phyloP scores from a whole-genome alignment of 768 basidiomycete genomes.

The Pleurotus citrinopileatus region DNA sequence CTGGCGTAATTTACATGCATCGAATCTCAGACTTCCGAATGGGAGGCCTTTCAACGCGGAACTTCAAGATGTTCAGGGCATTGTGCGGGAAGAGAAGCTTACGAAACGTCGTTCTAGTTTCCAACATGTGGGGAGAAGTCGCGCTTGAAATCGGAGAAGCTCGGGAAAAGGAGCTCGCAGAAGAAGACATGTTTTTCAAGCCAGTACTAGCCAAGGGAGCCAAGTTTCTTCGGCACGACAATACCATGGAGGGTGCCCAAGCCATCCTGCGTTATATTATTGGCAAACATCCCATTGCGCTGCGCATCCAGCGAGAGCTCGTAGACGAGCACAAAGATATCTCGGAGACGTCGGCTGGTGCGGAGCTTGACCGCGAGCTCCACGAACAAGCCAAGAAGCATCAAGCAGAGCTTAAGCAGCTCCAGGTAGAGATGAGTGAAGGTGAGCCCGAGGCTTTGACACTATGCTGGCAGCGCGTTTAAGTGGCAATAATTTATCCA shows the following conservation, averaged over 20 bases:
- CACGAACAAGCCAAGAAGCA: conserved; percentile 44
- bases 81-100: conserved; percentile 42
- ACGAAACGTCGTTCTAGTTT: conserved; percentile 42
- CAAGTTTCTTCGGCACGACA: conserved; percentile 30
- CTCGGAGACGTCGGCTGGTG: conserved; percentile 50
- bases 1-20: conserved; percentile 43
- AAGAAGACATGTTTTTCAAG: conserved; percentile 39
- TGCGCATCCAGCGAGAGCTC: conserved; percentile 56
- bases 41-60: conserved; percentile 36
- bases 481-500: no score
- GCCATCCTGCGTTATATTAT: conserved; percentile 40
- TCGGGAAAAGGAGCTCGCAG: conserved; percentile 33
- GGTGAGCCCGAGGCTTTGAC: not conserved
- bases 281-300: conserved; percentile 34
- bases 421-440: conserved; percentile 46
- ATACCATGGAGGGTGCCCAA: conserved; percentile 35
- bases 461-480: not conserved
- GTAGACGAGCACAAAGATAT: conserved; percentile 47
- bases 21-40: conserved; percentile 39
- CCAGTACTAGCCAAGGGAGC: conserved; percentile 41
- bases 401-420: conserved; percentile 42
- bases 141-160: conserved; percentile 25
- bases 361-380: conserved; percentile 47
- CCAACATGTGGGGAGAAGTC: conserved; percentile 46
- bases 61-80: conserved; percentile 40